These are phyloP conservation scores for Phaeophleospora eucalypticola DNA, from an alignment of 2,329 filamentous ascomycete species.

Conservation along the genomic window DNA sequence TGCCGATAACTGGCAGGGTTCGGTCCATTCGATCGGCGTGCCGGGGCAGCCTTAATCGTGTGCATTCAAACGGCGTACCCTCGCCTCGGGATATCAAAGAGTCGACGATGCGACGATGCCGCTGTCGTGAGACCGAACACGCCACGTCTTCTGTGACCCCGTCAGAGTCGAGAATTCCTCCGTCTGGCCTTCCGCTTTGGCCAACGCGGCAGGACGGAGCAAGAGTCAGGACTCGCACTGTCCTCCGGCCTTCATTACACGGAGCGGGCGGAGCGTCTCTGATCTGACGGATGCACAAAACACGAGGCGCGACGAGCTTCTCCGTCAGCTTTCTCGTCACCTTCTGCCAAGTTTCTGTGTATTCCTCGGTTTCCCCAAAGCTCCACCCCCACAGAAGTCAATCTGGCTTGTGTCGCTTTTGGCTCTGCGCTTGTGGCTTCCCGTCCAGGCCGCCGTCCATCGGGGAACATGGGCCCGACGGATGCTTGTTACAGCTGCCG, in stretches of 20 bases:
- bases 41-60: not conserved
- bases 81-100: conserved; percentile 1
- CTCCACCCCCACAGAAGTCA: no score
- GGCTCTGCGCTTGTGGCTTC: no score
- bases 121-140: not conserved
- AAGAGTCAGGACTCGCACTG: not conserved
- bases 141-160: not conserved
- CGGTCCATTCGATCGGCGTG: not conserved
- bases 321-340: not conserved
- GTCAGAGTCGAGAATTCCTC: no score
- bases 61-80: not conserved
- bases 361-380: no score
- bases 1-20: not conserved
- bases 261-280: not conserved
- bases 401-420: no score
- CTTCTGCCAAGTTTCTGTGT: no score
- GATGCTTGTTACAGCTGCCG: no score
- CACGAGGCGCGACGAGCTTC: not conserved
- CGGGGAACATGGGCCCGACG: no score
- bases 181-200: no score
- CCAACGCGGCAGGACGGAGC: no score
- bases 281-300: not conserved
- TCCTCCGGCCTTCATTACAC: not conserved
- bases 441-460: no score
- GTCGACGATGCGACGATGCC: no score